Base-by-base conservation (phyloP, 1,284 basidiomycete genomes). In the Puccinia coronata region DNA sequence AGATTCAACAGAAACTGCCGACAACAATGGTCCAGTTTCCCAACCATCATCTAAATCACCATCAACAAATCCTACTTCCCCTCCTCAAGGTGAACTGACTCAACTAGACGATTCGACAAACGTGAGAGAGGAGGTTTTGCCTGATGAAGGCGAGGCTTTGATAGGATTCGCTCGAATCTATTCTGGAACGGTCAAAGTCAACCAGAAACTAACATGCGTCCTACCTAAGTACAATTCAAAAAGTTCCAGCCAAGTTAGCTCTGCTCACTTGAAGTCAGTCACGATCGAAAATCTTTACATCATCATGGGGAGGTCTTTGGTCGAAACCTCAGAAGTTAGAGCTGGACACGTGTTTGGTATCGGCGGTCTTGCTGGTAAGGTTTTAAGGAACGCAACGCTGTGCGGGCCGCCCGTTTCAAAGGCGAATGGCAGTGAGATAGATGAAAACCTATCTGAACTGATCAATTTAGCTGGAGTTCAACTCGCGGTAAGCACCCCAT, bases 311-410 rank as follows among this genome's bases (percentile, higher is more conserved):
- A 89, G 94, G 55, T 96, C 98, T 85, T 89, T 99, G 25, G 90
- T 94, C 0, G 89, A 92, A 0, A 94, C 98, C 3, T 89, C 92
- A 59, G 89, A 89, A 82, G 95, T 99, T 0, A 90, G 90, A n/a
- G 96, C 97, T 0, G 97, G 97, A 16, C 96, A 98, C 85, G 93
- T 97, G 1, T 99, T 98, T 84, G 97, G 96, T 0, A 91, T 98
- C 82, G 92, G 89, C 80, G 97, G 97, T 0, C 87, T 99, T 74
- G 93, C 94, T 84, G 94, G 95, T 0, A 92, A 91, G 83, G 94
- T 99, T 0, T 92, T 93, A 88, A 89, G 96, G 79, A 96, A 91
- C 85, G 95, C 93, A 1, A 99, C 97, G 0, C 87, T 99, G 0
- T 98, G 95, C 87, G 91, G 91, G 0, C 90, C 91, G 2, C 85